Conservation (phyloP, 371 early-diverging fungal species). For the Apophysomyces variabilis region DNA sequence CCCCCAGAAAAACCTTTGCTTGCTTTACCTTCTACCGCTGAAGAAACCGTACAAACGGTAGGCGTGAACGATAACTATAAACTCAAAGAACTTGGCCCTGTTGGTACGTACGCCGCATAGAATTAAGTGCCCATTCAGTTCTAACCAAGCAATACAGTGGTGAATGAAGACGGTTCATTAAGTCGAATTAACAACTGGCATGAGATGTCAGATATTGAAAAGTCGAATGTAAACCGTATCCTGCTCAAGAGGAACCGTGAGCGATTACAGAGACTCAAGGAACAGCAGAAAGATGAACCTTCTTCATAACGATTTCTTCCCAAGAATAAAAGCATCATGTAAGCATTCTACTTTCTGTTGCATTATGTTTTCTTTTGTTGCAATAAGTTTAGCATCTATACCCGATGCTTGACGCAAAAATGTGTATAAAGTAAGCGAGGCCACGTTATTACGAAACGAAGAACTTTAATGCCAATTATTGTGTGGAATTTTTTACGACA, state of each 20-base stretch:
- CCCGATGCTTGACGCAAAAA: too few species aligned
- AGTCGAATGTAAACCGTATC: constrained; percentile 64
- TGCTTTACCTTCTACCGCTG: constrained; percentile 58
- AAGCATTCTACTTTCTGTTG: too few species aligned
- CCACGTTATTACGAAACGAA: too few species aligned
- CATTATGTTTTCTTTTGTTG: not conserved
- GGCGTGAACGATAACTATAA: constrained; percentile 57
- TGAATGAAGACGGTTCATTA: constrained; percentile 72
- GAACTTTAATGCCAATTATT: too few species aligned
- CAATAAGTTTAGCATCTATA: too few species aligned
- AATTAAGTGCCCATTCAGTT: not conserved
- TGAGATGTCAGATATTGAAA: constrained; percentile 73
- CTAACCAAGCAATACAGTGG: constrained; percentile 35
- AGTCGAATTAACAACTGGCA: constrained; percentile 77
- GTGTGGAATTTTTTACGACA: too few species aligned
- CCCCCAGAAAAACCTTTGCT: constrained; percentile 38
- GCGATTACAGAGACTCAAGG: constrained; percentile 53
- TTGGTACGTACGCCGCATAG: constrained; percentile 38
- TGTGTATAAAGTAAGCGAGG: too few species aligned
- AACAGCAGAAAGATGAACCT: constrained; percentile 18
- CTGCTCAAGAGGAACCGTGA: constrained; percentile 67
- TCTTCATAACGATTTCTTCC: not conserved
- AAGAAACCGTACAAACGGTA: constrained; percentile 39
- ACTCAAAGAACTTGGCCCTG: constrained; percentile 58
- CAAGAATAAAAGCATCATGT: too few species aligned